A percentile compares a stretch with the other conserved stretches of the same genome.
Evolutionary conservation across 495 filamentous ascomycete species (phyloP).

Genomic region (Tuber brumale): DNA sequence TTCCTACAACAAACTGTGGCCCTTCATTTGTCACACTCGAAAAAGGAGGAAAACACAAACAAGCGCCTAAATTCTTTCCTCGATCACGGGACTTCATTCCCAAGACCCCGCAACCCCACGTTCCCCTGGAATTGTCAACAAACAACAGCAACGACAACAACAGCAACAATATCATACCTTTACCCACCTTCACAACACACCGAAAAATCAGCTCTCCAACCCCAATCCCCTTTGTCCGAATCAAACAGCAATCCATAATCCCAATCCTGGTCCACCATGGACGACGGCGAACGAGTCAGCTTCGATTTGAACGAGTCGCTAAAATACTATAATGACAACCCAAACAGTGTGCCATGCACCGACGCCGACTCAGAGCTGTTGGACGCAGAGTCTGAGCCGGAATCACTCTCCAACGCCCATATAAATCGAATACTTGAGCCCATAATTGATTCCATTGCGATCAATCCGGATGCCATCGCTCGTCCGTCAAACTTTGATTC

Average conservation of each 20-base stretch:
- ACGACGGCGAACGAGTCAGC: slow-evolving; percentile 53
- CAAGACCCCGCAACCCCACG: slow-evolving; percentile 2
- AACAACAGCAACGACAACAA: slow-evolving; percentile 11
- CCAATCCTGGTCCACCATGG: slow-evolving; percentile 55
- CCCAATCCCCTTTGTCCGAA: background rate
- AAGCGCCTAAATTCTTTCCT: background rate
- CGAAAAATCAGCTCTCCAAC: background rate
- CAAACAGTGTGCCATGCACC: slow-evolving; percentile 69
- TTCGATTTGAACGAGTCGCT: slow-evolving; percentile 96
- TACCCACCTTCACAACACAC: background rate
- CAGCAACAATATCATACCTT: background rate
- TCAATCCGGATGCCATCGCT: slow-evolving; percentile 79
- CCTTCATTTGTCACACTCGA: background rate
- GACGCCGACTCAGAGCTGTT: slow-evolving; percentile 78
- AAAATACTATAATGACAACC: slow-evolving; percentile 92
- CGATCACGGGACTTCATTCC: background rate
- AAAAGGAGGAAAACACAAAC: background rate
- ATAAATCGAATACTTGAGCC: slow-evolving; percentile 76
- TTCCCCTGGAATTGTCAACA: slow-evolving; percentile 5
- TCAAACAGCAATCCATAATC: background rate
- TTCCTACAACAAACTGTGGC: background rate
- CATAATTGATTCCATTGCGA: slow-evolving; percentile 88
- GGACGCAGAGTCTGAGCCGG: slow-evolving; percentile 87
- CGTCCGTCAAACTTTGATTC: slow-evolving; percentile 78
- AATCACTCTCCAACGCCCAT: slow-evolving; percentile 67